Conservation (phyloP, 2,329 filamentous ascomycete genomes). For the Aulographum hederae region DNA sequence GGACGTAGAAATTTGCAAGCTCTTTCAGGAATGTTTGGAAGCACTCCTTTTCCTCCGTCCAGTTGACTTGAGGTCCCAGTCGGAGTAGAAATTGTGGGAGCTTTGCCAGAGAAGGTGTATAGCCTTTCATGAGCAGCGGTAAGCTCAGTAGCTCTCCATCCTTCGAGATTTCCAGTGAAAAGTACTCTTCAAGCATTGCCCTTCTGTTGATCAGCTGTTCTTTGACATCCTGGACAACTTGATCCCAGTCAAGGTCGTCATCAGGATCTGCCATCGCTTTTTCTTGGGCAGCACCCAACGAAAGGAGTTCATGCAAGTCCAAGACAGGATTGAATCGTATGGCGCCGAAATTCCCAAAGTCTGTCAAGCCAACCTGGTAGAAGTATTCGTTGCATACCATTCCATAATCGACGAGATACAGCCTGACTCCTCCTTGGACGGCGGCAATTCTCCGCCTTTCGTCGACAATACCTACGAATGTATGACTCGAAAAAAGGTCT, state of each 20-base stretch:
- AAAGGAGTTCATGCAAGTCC: slow-evolving; percentile 49
- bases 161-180: slow-evolving; percentile 65
- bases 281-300: slow-evolving; percentile 56
- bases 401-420: slow-evolving; percentile 88
- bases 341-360: slow-evolving; percentile 85
- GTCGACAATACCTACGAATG: slow-evolving; percentile 87
- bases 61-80: slow-evolving; percentile 75
- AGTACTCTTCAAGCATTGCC: slow-evolving; percentile 87
- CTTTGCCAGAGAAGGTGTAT: slow-evolving; percentile 70
- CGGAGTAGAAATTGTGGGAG: slow-evolving; percentile 75
- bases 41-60: slow-evolving; percentile 68
- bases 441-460: slow-evolving; percentile 73
- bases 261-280: slow-evolving; percentile 24
- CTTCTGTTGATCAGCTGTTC: slow-evolving; percentile 54
- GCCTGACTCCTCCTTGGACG: slow-evolving; percentile 78
- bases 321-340: slow-evolving; percentile 68
- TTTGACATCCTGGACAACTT: slow-evolving; percentile 47
- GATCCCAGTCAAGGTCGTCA: slow-evolving; percentile 44
- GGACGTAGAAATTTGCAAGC: slow-evolving; percentile 77
- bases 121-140: slow-evolving; percentile 75
- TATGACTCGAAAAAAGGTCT: slow-evolving; percentile 72
- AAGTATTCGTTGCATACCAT: slow-evolving; percentile 74
- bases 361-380: slow-evolving; percentile 84
- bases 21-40: slow-evolving; percentile 76
- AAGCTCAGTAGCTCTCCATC: slow-evolving; percentile 61